Evolutionary conservation across 2,329 filamentous ascomycete genomes (phyloP).

Genomic region (Hyphodiscus sp.): DNA sequence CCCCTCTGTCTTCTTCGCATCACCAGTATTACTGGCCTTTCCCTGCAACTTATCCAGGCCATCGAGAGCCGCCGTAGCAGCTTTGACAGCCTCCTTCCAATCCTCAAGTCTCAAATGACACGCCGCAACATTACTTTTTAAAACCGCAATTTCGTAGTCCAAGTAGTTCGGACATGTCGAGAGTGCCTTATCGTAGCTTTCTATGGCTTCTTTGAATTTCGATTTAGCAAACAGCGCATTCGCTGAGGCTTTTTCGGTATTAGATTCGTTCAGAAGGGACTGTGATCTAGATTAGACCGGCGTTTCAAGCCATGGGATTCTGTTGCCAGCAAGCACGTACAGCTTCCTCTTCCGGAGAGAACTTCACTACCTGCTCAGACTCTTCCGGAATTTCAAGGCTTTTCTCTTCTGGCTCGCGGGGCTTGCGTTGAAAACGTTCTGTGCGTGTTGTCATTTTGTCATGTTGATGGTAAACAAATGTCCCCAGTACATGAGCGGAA

Average conservation of each 20-base stretch:
- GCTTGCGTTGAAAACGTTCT: conserved; percentile 28
- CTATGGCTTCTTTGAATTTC: conserved; percentile 70
- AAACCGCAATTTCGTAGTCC: conserved; percentile 79
- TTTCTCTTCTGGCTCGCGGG: conserved; percentile 18
- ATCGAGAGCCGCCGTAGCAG: conserved; percentile 67
- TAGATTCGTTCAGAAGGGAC: conserved; percentile 65
- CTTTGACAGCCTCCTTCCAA: conserved; percentile 76
- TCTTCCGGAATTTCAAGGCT: conserved; percentile 10
- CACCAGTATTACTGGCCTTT: conserved; percentile 17
- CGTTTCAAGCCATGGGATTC: neutral
- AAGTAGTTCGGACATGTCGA: conserved; percentile 75
- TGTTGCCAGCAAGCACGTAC: conserved; percentile 21
- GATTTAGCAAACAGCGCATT: conserved; percentile 72
- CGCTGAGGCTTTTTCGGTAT: conserved; percentile 65
- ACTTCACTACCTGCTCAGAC: conserved; percentile 27
- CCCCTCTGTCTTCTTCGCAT: conserved; percentile 29
- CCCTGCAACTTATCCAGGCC: conserved; percentile 56
- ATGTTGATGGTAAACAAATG: conserved; percentile 15
- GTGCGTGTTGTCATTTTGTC: conserved; percentile 28
- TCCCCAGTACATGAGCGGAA: conserved; percentile 1
- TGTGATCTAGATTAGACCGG: conserved; percentile 28
- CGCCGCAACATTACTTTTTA: conserved; percentile 83
- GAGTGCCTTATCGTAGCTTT: conserved; percentile 75
- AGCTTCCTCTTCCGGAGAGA: conserved; percentile 39
- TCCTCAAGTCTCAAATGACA: conserved; percentile 79